phyloP scores from a whole-genome alignment of 192 early-diverging fungal species.

The Coemansia guatemalensis region DNA sequence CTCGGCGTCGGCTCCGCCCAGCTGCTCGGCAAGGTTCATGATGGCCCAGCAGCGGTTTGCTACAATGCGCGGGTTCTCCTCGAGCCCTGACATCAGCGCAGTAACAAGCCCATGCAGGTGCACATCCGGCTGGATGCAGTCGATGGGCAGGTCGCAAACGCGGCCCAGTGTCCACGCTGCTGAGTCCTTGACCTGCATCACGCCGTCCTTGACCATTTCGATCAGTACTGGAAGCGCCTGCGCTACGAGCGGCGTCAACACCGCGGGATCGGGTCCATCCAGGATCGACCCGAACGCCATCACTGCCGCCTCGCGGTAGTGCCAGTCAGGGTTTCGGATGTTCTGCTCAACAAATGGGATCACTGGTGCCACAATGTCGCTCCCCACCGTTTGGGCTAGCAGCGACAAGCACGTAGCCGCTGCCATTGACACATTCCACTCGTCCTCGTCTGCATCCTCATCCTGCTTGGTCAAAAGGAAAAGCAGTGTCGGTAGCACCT shows the following conservation, averaged over 20 bases:
- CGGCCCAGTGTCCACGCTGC: slow-evolving; percentile 98
- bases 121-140: slow-evolving; percentile 71
- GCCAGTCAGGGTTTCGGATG: slow-evolving; percentile 86
- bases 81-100: slow-evolving; percentile 80
- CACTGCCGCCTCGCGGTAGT: slow-evolving; percentile 92
- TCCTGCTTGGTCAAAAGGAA: slow-evolving; percentile 93
- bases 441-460: slow-evolving; percentile 98
- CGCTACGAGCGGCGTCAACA: slow-evolving; percentile 69
- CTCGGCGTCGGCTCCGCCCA: slow-evolving; percentile 60
- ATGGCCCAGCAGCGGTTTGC: slow-evolving; percentile 96
- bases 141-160: slow-evolving; percentile 79
- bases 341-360: slow-evolving; percentile 88
- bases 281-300: slow-evolving; percentile 99
- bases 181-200: slow-evolving; percentile 92
- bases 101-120: slow-evolving; percentile 70
- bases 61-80: slow-evolving; percentile 86
- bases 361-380: slow-evolving; percentile 78
- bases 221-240: slow-evolving; percentile 89
- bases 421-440: slow-evolving; percentile 99
- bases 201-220: slow-evolving; percentile 83
- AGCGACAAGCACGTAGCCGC: slow-evolving; percentile 92
- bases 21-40: slow-evolving; percentile 89
- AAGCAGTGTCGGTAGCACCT: slow-evolving; percentile 84
- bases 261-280: slow-evolving; percentile 76
- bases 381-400: slow-evolving; percentile 79